These are phyloP conservation scores for Penicillium vulpinum DNA, from an alignment of 2,329 filamentous ascomycete genomes.

Conservation along the genomic window DNA sequence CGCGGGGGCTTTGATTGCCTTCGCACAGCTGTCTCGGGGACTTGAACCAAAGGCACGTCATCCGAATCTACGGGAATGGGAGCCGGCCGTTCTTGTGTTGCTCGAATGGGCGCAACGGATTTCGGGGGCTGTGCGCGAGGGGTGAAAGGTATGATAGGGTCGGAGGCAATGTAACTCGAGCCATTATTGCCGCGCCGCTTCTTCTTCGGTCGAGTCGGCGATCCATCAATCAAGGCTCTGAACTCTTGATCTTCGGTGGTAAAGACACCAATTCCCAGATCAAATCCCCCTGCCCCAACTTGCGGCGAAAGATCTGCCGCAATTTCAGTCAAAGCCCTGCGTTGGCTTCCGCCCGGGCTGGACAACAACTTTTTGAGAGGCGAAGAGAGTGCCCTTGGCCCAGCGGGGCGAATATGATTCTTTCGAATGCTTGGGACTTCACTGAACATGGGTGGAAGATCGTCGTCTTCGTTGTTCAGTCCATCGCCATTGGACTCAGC, in stretches of 20 bases:
- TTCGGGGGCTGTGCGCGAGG: conserved; percentile 24
- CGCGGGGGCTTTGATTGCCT: conserved; percentile 26
- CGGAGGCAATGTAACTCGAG: conserved; percentile 30
- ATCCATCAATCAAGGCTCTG: conserved; percentile 34
- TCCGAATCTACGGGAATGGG: conserved; percentile 13
- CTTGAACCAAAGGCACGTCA: conserved; percentile 13
- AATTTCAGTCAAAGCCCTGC: conserved; percentile 44
- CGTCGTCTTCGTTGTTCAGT: conserved; percentile 39
- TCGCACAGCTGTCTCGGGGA: conserved; percentile 18
- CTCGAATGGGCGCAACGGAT: conserved; percentile 16
- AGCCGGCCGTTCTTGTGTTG: conserved; percentile 15
- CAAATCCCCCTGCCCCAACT: conserved; percentile 31
- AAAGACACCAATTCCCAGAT: conserved; percentile 40
- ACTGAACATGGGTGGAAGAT: conserved; percentile 36
- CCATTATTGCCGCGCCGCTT: conserved; percentile 39
- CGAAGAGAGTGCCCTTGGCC: conserved; percentile 25
- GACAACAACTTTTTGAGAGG: conserved; percentile 37
- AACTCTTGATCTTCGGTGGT: conserved; percentile 44
- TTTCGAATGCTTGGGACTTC: conserved; percentile 15
- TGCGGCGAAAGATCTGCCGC: conserved; percentile 45
- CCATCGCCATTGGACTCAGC: conserved; percentile 26
- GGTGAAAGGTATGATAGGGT: conserved; percentile 31
- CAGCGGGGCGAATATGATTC: conserved; percentile 22
- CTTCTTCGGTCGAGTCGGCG: conserved; percentile 38
- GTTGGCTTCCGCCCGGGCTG: conserved; percentile 41